Evolutionary conservation across 164 flowering plant species (phyloP), one percentile per base, ranked within the genome.

Genomic region (Buxus sempervirens): DNA sequence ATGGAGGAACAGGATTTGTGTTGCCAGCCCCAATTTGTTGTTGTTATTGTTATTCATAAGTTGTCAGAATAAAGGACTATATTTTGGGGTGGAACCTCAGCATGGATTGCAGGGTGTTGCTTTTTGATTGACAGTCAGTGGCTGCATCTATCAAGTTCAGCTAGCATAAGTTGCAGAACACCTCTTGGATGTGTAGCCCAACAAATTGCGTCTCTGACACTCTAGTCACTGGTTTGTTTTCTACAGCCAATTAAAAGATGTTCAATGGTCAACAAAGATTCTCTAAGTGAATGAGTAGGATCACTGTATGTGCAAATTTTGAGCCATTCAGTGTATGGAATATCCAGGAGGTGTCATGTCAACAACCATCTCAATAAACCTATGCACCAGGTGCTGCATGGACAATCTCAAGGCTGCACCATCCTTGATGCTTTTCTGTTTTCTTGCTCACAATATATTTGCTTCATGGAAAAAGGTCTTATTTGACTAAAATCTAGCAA

Each of bases 371-470:
- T 45, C 9, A 45, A 15, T 45, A 15, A 45, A 15, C 61, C 61
- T 27, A 58, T 58, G 18, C 61, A 26, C 18, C 61, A 58, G 41
- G 38, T 58, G 38, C 9, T 58, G 41, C 61, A 58, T 58, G 61
- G 26, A 58, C 6, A 10, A 18, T 25, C n/a, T 27, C 38, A 58
- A 58, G 61, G 36, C 61, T 58, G 61, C 38, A 26, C n/a, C 28
- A 58, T 27, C 61, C 36, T 25, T 58, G 61, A 19, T 58, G 61
- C 9, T 21, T 58, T n/a, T n/a, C n/a, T 58, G 20, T 18, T 32
- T 16, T 5, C 38, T 27, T 19, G n/a, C 9, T 26, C 8, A 58
- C n/a, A 58, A 26, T 26, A 45, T 45, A 41, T 51, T 51, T 53
- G 24, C 42, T 12, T 42, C 27, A 19, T 22, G 26, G 57, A 16